phyloP scores from a whole-genome alignment of 495 filamentous ascomycete genomes.

The Talaromyces wortmannii region DNA sequence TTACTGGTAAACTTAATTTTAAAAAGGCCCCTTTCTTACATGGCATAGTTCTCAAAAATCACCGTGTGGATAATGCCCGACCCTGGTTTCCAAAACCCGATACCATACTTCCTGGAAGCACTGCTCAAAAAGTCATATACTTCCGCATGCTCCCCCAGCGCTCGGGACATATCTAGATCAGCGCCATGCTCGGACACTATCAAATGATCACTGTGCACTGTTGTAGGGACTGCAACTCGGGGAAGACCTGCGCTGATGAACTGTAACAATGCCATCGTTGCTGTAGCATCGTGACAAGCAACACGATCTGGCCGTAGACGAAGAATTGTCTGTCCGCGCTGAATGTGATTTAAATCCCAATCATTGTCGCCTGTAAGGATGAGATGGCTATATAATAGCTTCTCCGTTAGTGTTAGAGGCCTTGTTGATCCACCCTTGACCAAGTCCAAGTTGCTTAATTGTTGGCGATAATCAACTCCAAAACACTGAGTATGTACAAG shows the following conservation, averaged over 20 bases:
- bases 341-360: conserved; percentile 65
- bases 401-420: conserved; percentile 82
- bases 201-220: conserved; percentile 90
- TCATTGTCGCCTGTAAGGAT: conserved; percentile 78
- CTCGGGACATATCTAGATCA: conserved; percentile 72
- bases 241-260: conserved; percentile 92
- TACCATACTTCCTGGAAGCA: conserved; percentile 88
- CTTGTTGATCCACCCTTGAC: conserved; percentile 71
- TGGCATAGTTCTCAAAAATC: conserved; percentile 85
- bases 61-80: conserved; percentile 96
- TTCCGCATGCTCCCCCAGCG: conserved; percentile 79
- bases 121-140: conserved; percentile 88
- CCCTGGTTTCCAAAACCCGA: conserved; percentile 90
- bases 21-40: conserved; percentile 18
- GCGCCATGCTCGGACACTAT: conserved; percentile 86
- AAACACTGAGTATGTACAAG: neutral
- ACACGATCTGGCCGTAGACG: conserved; percentile 84
- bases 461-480: conserved; percentile 54
- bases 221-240: conserved; percentile 72
- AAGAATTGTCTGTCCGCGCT: conserved; percentile 81
- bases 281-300: conserved; percentile 91
- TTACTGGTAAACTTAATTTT: neutral
- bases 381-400: conserved; percentile 88
- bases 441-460: conserved; percentile 77
- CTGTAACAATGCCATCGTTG: conserved; percentile 92